Evolutionary conservation across 306 rosid genomes (phyloP).

Genomic region (Medicago truncatula): DNA sequence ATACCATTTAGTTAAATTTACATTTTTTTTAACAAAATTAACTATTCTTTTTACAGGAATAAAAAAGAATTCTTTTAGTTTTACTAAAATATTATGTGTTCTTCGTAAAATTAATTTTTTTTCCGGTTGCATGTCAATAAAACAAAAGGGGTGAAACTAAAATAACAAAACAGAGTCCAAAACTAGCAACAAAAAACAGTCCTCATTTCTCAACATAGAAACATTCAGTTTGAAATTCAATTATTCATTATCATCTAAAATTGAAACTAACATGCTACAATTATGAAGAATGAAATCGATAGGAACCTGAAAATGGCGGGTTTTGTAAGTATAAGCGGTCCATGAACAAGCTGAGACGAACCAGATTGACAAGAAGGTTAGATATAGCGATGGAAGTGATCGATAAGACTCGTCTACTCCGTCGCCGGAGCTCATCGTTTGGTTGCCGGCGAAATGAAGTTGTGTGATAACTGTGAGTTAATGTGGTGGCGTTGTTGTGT

Average conservation of each 20-base stretch:
- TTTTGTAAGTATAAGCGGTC: constrained; percentile 82
- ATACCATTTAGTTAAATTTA: too few relatives aligned
- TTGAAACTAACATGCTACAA: too few relatives aligned
- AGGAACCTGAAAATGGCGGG: constrained; percentile 85
- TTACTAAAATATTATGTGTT: too few relatives aligned
- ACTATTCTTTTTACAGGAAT: too few relatives aligned
- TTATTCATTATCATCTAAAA: too few relatives aligned
- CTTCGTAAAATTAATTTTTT: not conserved
- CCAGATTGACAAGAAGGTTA: constrained; percentile 79
- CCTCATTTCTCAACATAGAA: constrained; percentile 6
- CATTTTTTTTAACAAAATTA: too few relatives aligned
- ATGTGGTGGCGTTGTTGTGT: too few relatives aligned
- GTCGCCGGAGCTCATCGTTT: constrained; percentile 46
- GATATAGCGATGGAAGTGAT: constrained; percentile 76
- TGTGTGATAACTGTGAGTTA: not conserved
- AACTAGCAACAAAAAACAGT: constrained; percentile 7
- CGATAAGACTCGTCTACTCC: constrained; percentile 79
- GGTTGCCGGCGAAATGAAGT: constrained; percentile 28
- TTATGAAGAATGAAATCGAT: too few relatives aligned
- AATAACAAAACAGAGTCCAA: constrained; percentile 23
- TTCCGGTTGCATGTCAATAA: not conserved
- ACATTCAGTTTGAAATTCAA: too few relatives aligned
- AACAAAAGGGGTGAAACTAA: constrained; percentile 12
- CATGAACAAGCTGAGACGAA: constrained; percentile 82
- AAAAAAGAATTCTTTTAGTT: too few relatives aligned